Evolutionary conservation across 139 green algal genomes (phyloP).

Genomic region (Tetraselmis chui): DNA sequence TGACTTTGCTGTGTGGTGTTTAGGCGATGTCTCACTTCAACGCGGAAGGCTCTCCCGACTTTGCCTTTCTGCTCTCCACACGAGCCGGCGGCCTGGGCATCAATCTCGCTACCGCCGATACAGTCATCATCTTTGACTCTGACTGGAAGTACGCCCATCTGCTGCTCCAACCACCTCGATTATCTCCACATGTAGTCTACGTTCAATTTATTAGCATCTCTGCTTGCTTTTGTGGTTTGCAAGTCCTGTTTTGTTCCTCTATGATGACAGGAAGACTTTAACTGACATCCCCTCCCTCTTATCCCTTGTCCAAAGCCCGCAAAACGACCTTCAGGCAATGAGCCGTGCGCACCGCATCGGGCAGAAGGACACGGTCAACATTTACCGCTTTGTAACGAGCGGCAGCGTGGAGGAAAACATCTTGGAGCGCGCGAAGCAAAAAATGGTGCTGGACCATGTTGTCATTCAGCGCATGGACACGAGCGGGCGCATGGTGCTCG

Average conservation of each 20-base stretch:
- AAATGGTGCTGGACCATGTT: slow-evolving; percentile 97
- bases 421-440: slow-evolving; percentile 83
- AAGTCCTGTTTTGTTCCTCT: neutral
- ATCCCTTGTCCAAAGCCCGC: too few relatives aligned
- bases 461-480: slow-evolving; percentile 93
- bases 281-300: slow-evolving; percentile 11
- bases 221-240: neutral
- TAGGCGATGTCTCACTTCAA: slow-evolving; percentile 96
- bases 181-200: too few relatives aligned
- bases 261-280: slow-evolving; percentile 21
- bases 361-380: slow-evolving; percentile 90
- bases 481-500: slow-evolving; percentile 69
- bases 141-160: slow-evolving; percentile 36
- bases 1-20: neutral
- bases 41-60: slow-evolving; percentile 69
- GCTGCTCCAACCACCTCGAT: too few relatives aligned
- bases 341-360: slow-evolving; percentile 89
- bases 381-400: slow-evolving; percentile 88
- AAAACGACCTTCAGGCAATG: slow-evolving; percentile 90
- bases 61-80: slow-evolving; percentile 92
- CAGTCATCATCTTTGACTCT: slow-evolving; percentile 77
- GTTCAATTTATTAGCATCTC: too few relatives aligned
- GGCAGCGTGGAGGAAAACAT: slow-evolving; percentile 89
- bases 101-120: slow-evolving; percentile 83
- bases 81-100: slow-evolving; percentile 81